Percentiles rank a stretch among this genome's conserved stretches.
These are phyloP conservation scores for Pelargonium citronellum DNA, from an alignment of 441 rosid species.

Conservation along the genomic window DNA sequence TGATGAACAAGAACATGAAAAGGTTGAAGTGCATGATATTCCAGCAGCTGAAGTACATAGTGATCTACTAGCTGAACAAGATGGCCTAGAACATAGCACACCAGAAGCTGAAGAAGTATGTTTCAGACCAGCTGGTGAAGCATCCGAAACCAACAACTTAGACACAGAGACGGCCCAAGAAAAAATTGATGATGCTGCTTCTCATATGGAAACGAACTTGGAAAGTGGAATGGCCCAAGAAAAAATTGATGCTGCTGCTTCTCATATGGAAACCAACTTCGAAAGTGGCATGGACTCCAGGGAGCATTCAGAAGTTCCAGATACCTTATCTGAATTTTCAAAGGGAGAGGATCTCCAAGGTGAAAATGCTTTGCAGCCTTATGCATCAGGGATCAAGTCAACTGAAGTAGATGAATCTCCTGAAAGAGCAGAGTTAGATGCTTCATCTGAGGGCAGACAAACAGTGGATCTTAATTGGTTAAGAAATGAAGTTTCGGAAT, in stretches of 20 bases:
- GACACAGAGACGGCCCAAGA: background rate
- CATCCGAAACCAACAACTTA: background rate
- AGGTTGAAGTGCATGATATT: slow-evolving; percentile 11
- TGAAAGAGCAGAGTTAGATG: slow-evolving; percentile 20
- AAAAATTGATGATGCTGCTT: background rate
- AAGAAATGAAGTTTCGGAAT: slow-evolving; percentile 17
- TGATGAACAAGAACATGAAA: slow-evolving; percentile 2
- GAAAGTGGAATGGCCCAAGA: background rate
- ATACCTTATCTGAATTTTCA: background rate
- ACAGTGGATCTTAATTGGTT: slow-evolving; percentile 11
- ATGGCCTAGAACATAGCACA: background rate
- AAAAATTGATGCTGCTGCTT: no score
- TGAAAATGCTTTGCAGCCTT: slow-evolving; percentile 6
- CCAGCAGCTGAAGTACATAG: background rate
- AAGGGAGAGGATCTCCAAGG: slow-evolving; percentile 11
- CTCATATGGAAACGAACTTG: background rate
- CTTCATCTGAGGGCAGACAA: slow-evolving; percentile 14
- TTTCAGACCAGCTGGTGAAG: background rate
- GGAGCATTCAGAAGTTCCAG: no score
- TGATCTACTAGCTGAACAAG: background rate
- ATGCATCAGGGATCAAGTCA: slow-evolving; percentile 12
- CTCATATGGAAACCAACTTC: background rate
- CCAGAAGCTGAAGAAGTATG: background rate
- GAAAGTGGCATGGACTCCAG: background rate
- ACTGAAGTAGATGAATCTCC: slow-evolving; percentile 15